Base-by-base conservation (phyloP, 2,329 filamentous ascomycete genomes). In the Cordyceps tenuipes region DNA sequence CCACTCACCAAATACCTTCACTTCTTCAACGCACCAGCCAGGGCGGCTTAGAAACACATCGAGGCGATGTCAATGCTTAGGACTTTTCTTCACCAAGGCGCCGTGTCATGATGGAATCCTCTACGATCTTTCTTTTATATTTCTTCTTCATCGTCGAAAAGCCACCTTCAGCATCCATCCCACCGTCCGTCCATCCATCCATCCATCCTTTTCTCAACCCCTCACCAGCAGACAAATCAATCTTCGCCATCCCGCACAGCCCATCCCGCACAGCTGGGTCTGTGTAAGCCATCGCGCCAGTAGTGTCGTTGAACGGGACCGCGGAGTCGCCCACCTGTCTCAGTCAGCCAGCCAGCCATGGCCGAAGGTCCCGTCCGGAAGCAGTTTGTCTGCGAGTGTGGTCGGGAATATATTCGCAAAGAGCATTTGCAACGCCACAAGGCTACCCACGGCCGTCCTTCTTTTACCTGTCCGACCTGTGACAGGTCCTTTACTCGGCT, bases 371-470 rank as follows among this genome's bases (percentile, higher is more conserved):
- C 36, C n/a, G 36, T 57, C 44, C 51, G 23, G 23, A 60, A 51
- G 48, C 60, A 57, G 46, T 57, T 57, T 39, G 47, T 44, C 6
- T 76, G 74, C 52, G 73, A 75, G 47, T 76, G 74, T 59, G 73
- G 74, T 13, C 75, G 73, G 62, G 69, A 69, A 21, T 76, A 75
- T 60, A 68, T 76, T 47, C 67, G 74, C 60, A 76, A 75, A 55
- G 74, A 76, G 60, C 74, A 76, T 47, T 64, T 76, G 43, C 64
- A 71, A 7, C 68, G 74, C 4, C 74, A 76, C 62, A 71, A 76
- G 63, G 74, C 74, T 5, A 74, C 71, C 2, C 74, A 76, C 62
- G 65, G 67, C 19, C 69, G 69, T 23, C 69, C 68, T 13, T 67
- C 69, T 21, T 74, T 74, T 61, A 62, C 68, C 3, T 76, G 73